phyloP scores from a whole-genome alignment of 2,329 filamentous ascomycete species.

The Dothideomycetidae sp. region DNA sequence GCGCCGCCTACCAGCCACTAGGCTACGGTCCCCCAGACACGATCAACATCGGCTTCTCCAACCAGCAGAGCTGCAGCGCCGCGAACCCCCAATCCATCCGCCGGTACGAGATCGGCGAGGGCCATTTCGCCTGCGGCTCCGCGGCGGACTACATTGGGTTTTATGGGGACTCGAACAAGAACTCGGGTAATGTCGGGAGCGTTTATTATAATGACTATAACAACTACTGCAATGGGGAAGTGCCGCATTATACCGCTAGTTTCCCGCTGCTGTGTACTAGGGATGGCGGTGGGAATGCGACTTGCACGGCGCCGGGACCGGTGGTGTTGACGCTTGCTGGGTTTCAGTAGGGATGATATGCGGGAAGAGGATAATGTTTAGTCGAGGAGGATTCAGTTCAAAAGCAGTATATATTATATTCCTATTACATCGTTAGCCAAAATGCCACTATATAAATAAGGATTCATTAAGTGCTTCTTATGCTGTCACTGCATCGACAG shows the following conservation, averaged over 20 bases:
- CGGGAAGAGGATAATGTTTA: too few relatives aligned
- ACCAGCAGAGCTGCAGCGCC: not conserved
- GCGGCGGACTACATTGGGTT: constrained; percentile 8
- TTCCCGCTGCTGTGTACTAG: constrained; percentile 4
- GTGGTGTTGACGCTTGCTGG: constrained; percentile 6
- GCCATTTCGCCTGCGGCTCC: constrained; percentile 6
- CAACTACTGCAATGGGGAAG: not conserved
- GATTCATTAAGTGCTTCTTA: too few relatives aligned
- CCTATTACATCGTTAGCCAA: too few relatives aligned
- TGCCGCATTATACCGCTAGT: constrained; percentile 5
- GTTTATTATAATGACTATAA: constrained; percentile 2
- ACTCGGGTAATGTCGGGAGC: not conserved
- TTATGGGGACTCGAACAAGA: constrained; percentile 2
- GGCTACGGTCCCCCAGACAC: constrained; percentile 8
- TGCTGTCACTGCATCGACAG: too few relatives aligned
- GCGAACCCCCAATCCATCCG: not conserved
- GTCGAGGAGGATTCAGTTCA: too few relatives aligned
- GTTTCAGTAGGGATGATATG: too few relatives aligned
- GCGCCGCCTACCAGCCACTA: constrained; percentile 5
- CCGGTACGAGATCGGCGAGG: constrained; percentile 1
- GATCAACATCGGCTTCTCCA: constrained; percentile 4
- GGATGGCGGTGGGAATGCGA: constrained; percentile 4
- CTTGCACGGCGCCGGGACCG: constrained; percentile 4
- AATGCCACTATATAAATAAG: too few relatives aligned
- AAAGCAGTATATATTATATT: too few relatives aligned